Evolutionary conservation across 208 protist species (phyloP).

Genomic region (Zelonia costaricensis): DNA sequence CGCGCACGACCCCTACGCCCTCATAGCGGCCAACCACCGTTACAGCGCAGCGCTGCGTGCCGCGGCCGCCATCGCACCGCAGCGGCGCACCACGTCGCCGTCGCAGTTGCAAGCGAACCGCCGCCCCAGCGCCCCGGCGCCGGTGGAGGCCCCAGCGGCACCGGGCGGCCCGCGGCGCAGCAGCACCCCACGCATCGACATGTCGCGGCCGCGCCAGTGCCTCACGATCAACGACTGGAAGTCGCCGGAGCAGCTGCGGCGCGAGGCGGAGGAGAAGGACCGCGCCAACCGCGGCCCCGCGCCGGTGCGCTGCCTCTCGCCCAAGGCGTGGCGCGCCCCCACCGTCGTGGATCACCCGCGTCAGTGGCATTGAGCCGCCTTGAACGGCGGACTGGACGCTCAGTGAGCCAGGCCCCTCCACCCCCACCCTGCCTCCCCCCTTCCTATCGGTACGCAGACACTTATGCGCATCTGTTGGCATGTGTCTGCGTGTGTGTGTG

Average conservation of each 20-base stretch:
- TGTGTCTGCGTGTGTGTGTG: not conserved
- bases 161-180: not conserved
- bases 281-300: not conserved
- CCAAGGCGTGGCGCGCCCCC: slow-evolving; percentile 10
- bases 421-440: not conserved
- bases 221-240: slow-evolving; percentile 24
- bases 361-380: slow-evolving; percentile 21
- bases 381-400: not conserved
- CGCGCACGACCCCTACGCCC: slow-evolving; percentile 41
- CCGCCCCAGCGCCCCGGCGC: not conserved
- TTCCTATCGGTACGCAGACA: not conserved
- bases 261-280: not conserved
- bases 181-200: slow-evolving; percentile 17
- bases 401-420: not conserved
- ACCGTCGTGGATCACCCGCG: slow-evolving; percentile 17
- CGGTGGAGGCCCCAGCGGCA: not conserved
- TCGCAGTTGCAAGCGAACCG: not conserved
- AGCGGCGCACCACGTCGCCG: slow-evolving; percentile 5
- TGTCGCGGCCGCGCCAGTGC: slow-evolving; percentile 16
- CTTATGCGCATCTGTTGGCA: not conserved
- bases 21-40: slow-evolving; percentile 35
- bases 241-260: slow-evolving; percentile 11
- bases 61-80: slow-evolving; percentile 5
- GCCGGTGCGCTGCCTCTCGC: slow-evolving; percentile 4
- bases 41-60: slow-evolving; percentile 21